Conservation (phyloP, 148 eudicot species). For the Gaultheria prostrata region DNA sequence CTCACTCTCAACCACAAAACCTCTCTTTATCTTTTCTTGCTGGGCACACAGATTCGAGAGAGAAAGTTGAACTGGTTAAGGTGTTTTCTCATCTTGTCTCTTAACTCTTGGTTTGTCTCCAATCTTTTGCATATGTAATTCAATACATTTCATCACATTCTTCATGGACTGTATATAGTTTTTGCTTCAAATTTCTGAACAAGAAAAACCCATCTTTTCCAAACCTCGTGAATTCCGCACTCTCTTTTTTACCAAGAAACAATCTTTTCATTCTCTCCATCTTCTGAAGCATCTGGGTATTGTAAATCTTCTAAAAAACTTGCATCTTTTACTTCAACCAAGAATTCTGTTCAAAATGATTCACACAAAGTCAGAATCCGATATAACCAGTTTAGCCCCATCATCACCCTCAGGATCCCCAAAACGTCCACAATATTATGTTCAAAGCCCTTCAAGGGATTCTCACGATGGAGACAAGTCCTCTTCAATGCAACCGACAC, state of each 20-base stretch:
- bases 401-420: slow-evolving; percentile 94
- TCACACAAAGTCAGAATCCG: slow-evolving; percentile 86
- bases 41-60: background rate
- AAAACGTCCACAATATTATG: slow-evolving; percentile 69
- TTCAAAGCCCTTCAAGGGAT: slow-evolving; percentile 91
- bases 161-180: background rate
- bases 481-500: slow-evolving; percentile 59
- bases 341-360: slow-evolving; percentile 38
- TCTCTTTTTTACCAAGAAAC: background rate
- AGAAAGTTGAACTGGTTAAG: background rate
- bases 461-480: slow-evolving; percentile 93
- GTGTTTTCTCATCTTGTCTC: background rate
- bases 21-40: background rate
- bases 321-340: background rate
- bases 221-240: too few relatives aligned
- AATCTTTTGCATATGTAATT: background rate
- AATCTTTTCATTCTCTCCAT: background rate
- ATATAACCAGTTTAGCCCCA: slow-evolving; percentile 80
- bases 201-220: background rate
- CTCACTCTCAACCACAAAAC: background rate
- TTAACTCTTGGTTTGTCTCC: background rate
- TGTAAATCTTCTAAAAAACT: background rate
- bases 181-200: background rate
- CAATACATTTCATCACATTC: background rate
- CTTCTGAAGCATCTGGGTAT: background rate